Percentiles rank a stretch among this genome's conserved stretches.
These are phyloP conservation scores for Mikania micrantha DNA, from an alignment of 129 eudicot genomes.

Conservation along the genomic window DNA sequence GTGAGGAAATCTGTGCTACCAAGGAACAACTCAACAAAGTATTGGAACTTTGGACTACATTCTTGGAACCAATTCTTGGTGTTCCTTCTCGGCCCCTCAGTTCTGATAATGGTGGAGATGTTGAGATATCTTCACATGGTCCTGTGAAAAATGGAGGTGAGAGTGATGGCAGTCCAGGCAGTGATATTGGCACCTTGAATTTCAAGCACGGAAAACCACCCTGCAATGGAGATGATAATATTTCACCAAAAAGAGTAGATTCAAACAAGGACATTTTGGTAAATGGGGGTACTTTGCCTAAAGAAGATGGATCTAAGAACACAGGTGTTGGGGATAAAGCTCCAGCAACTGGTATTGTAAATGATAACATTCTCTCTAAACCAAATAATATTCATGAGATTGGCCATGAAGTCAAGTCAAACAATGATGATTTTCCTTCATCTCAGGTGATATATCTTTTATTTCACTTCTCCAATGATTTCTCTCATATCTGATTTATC, in stretches of 20 bases:
- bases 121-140: conserved; percentile 33
- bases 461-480: conserved; percentile 9
- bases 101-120: conserved; percentile 40
- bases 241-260: conserved; percentile 36
- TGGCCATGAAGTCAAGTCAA: conserved; percentile 46
- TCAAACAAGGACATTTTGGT: conserved; percentile 32
- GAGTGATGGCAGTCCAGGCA: conserved; percentile 42
- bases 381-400: conserved; percentile 36
- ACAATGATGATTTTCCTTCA: conserved; percentile 34
- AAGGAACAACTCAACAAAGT: conserved; percentile 81
- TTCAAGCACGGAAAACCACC: conserved; percentile 43
- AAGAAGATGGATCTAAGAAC: conserved; percentile 43
- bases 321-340: conserved; percentile 25
- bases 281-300: conserved; percentile 37
- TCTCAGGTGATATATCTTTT: conserved; percentile 39
- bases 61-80: conserved; percentile 87
- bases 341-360: conserved; percentile 20
- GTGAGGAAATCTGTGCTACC: conserved; percentile 74
- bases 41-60: conserved; percentile 73
- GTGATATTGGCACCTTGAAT: conserved; percentile 36
- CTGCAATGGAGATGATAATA: conserved; percentile 48
- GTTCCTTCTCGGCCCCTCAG: conserved; percentile 43
- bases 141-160: conserved; percentile 37
- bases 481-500: neutral
- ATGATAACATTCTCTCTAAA: conserved; percentile 36